Evolutionary conservation across 2,329 filamentous ascomycete genomes (phyloP).

Genomic region (Paradendryphiella salina): DNA sequence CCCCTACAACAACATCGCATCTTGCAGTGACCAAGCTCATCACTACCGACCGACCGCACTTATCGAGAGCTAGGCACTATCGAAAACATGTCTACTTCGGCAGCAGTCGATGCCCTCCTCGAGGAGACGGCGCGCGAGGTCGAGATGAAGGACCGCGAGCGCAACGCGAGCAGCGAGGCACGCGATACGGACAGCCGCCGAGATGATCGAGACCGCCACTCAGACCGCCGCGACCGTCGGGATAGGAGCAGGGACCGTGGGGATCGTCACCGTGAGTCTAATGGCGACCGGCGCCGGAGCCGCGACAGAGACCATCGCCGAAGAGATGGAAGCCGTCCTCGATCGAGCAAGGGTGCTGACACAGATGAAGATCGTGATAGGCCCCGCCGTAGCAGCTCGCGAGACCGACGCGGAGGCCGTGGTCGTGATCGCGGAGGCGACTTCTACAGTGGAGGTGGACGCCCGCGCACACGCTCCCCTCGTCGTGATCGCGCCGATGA

Average conservation of each 20-base stretch:
- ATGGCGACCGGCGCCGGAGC: constrained; percentile 39
- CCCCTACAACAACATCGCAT: constrained; percentile 22
- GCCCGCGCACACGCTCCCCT: constrained; percentile 46
- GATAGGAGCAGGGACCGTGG: constrained; percentile 36
- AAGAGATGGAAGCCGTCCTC: constrained; percentile 37
- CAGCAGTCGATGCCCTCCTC: constrained; percentile 87
- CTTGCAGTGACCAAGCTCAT: constrained; percentile 31
- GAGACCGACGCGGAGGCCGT: constrained; percentile 35
- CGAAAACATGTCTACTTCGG: constrained; percentile 46
- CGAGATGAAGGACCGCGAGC: constrained; percentile 22
- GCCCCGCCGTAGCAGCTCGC: constrained; percentile 31
- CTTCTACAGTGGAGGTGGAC: constrained; percentile 46
- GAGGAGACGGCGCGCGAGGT: constrained; percentile 57
- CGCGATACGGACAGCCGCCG: constrained; percentile 39
- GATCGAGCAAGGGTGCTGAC: constrained; percentile 42
- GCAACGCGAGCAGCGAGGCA: constrained; percentile 22
- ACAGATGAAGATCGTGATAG: constrained; percentile 47
- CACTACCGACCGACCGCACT: constrained; percentile 26
- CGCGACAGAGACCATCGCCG: constrained; percentile 39
- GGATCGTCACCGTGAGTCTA: constrained; percentile 37
- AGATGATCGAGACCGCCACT: constrained; percentile 39
- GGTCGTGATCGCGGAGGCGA: constrained; percentile 42
- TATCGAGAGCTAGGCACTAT: constrained; percentile 32
- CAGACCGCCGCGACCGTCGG: constrained; percentile 31
- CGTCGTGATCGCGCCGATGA: constrained; percentile 47